These are phyloP conservation scores for Naganishia sp. DNA, from an alignment of 1,284 basidiomycete genomes.

Conservation along the genomic window DNA sequence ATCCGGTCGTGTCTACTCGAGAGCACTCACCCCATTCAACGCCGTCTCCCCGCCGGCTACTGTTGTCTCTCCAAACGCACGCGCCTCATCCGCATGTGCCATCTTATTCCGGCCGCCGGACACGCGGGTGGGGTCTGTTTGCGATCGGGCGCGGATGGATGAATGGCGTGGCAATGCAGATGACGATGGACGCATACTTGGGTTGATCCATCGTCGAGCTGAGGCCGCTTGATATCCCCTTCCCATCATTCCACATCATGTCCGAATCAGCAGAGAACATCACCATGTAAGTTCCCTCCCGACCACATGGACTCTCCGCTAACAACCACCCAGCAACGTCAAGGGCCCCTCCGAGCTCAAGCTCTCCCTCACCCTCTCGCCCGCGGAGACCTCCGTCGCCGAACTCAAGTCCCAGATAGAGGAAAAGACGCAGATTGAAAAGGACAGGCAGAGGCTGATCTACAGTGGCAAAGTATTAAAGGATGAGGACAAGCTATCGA, in stretches of 20 bases:
- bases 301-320: neutral
- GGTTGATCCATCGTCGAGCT: neutral
- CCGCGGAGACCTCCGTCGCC: constrained; percentile 62
- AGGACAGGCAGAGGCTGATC: constrained; percentile 79
- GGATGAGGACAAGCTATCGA: constrained; percentile 77
- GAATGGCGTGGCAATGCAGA: constrained; percentile 3
- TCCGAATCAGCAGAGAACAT: constrained; percentile 10
- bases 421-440: constrained; percentile 76
- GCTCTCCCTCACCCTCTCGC: constrained; percentile 70
- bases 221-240: neutral
- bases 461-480: constrained; percentile 74
- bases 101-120: neutral
- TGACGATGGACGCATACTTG: neutral
- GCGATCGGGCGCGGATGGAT: neutral
- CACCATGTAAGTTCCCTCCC: constrained; percentile 12
- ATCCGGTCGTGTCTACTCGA: no score
- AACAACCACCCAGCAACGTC: constrained; percentile 44
- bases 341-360: constrained; percentile 84
- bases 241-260: neutral
- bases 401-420: constrained; percentile 86
- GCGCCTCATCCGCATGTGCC: constrained; percentile 19
- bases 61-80: constrained; percentile 17
- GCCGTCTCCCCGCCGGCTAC: constrained; percentile 14
- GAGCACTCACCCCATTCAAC: neutral
- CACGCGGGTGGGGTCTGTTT: neutral